A percentile compares a stretch with the other conserved stretches of the same genome.
Evolutionary conservation across 2,329 filamentous ascomycete species (phyloP).

Genomic region (Colletotrichum abscissum): DNA sequence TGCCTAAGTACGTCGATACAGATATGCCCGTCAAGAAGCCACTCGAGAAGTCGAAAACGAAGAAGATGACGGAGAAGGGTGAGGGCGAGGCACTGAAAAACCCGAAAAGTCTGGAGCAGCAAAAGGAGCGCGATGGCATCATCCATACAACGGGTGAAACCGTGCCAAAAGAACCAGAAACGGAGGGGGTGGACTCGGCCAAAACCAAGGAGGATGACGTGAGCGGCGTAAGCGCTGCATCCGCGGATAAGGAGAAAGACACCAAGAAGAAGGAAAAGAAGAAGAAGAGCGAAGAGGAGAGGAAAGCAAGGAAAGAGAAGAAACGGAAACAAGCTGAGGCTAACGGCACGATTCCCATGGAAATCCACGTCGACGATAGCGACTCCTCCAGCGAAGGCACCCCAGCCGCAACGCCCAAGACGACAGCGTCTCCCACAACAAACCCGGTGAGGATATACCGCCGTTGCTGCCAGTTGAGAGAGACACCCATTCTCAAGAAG

Average conservation of each 20-base stretch:
- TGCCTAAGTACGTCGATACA: constrained; percentile 79
- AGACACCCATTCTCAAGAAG: constrained; percentile 91
- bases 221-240: constrained; percentile 34
- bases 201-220: constrained; percentile 40
- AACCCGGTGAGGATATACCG: constrained; percentile 94
- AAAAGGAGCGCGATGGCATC: constrained; percentile 57
- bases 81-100: constrained; percentile 82
- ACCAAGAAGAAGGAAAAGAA: constrained; percentile 94
- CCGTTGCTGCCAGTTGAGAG: constrained; percentile 91
- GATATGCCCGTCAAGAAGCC: constrained; percentile 54
- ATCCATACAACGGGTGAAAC: constrained; percentile 55
- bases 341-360: constrained; percentile 87
- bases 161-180: constrained; percentile 52
- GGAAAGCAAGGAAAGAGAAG: constrained; percentile 91
- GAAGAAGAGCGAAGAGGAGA: constrained; percentile 91
- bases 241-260: constrained; percentile 51
- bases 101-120: constrained; percentile 68
- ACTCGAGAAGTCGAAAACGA: constrained; percentile 67
- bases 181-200: constrained; percentile 43
- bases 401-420: constrained; percentile 71
- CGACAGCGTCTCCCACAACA: constrained; percentile 73
- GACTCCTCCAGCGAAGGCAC: constrained; percentile 60
- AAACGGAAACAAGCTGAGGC: constrained; percentile 86
- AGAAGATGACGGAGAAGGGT: constrained; percentile 73
- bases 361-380: constrained; percentile 79